A percentile compares a stretch with the other conserved stretches of the same genome.
These are phyloP conservation scores for Carex cristatella DNA, from an alignment of 176 grass and related monocot genomes.

Conservation along the genomic window DNA sequence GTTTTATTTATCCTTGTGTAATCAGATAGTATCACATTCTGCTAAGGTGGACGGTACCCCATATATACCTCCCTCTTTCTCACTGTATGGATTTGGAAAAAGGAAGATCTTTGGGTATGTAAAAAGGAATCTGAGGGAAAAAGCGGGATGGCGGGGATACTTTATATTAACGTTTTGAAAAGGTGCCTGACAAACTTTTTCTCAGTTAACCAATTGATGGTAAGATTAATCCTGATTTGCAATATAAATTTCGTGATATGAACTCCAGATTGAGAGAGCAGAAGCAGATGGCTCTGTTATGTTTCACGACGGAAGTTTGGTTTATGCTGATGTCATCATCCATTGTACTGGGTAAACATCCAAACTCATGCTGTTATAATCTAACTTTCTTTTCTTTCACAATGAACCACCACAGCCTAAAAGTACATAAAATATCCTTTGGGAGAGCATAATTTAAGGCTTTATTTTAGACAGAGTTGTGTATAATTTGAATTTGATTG, in stretches of 20 bases:
- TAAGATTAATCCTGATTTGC: not conserved
- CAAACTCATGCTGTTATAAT: not conserved
- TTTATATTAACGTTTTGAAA: not conserved
- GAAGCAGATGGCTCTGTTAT: conserved; percentile 38
- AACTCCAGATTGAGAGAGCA: conserved; percentile 47
- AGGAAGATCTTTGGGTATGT: not conserved
- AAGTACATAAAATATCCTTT: not conserved
- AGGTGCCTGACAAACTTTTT: not conserved
- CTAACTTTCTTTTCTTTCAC: not conserved
- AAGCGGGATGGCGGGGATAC: not conserved
- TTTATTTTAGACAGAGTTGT: not conserved
- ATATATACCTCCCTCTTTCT: not conserved
- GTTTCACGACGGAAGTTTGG: conserved; percentile 39
- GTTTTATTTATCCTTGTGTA: not conserved
- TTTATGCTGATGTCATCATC: conserved; percentile 43
- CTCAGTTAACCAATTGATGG: not conserved
- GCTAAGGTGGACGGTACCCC: not conserved
- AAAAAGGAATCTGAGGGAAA: not conserved
- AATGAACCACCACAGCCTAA: not conserved
- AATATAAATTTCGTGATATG: conserved; percentile 10
- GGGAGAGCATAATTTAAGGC: not conserved
- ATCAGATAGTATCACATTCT: not conserved
- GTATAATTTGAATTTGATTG: not conserved
- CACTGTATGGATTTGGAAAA: not conserved
- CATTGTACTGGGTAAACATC: conserved; percentile 52